phyloP scores from a whole-genome alignment of 805 yeast species.

The Nadsonia fulvescens region DNA sequence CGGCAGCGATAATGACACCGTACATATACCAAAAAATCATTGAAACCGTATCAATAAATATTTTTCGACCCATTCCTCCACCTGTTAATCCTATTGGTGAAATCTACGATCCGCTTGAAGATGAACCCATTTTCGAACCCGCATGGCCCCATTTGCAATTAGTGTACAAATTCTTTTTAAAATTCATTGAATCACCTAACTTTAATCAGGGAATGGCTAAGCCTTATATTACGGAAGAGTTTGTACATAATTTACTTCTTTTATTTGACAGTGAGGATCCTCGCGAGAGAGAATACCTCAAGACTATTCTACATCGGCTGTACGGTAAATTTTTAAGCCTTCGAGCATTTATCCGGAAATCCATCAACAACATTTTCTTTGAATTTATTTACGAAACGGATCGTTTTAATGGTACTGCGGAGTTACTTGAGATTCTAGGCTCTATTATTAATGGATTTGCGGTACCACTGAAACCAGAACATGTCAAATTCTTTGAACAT shows the following conservation, averaged over 20 bases:
- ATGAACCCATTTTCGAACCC: conserved; percentile 88
- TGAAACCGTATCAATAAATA: conserved; percentile 71
- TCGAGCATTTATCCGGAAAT: conserved; percentile 78
- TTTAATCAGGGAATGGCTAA: conserved; percentile 87
- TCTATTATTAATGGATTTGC: conserved; percentile 97
- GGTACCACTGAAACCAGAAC: conserved; percentile 90
- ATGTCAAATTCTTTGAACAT: conserved; percentile 71
- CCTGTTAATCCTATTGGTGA: conserved; percentile 97
- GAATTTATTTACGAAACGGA: conserved; percentile 92
- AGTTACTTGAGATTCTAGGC: conserved; percentile 83
- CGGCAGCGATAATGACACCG: conserved; percentile 72
- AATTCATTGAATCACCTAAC: conserved; percentile 88
- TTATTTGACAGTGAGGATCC: conserved; percentile 94
- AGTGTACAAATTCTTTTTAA: conserved; percentile 81
- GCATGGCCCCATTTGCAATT: conserved; percentile 99
- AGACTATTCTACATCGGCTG: conserved; percentile 87
- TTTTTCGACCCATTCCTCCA: conserved; percentile 94
- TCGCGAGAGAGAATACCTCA: conserved; percentile 84
- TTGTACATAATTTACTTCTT: conserved; percentile 65
- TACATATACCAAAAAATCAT: conserved; percentile 81
- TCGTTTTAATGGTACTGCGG: conserved; percentile 89
- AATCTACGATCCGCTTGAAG: conserved; percentile 93
- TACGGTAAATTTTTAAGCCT: conserved; percentile 87
- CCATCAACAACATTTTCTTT: conserved; percentile 79
- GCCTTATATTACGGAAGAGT: conserved; percentile 82